These are phyloP conservation scores for Linum usitatissimum DNA, from an alignment of 345 rosid species.

Conservation along the genomic window DNA sequence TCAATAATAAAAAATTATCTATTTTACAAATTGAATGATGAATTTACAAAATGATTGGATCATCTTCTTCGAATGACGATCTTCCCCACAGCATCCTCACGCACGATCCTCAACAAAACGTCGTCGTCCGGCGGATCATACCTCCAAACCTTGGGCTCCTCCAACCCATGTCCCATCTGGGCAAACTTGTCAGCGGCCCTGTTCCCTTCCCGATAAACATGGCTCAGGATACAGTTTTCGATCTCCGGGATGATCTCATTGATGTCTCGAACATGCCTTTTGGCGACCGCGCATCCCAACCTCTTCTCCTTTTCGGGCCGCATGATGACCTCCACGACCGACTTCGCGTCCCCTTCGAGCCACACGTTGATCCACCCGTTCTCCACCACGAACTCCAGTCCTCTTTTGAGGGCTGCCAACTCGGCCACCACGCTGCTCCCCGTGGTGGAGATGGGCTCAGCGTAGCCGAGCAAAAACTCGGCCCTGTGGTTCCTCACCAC, in stretches of 20 bases:
- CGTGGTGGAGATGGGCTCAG: conserved; percentile 59
- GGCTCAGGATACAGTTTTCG: conserved; percentile 41
- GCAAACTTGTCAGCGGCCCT: conserved; percentile 68
- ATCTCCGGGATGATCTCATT: conserved; percentile 44
- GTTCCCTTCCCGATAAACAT: conserved; percentile 65
- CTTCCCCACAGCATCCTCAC: conserved; percentile 65
- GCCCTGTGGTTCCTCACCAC: conserved; percentile 70
- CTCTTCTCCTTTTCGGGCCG: not conserved
- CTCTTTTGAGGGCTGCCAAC: conserved; percentile 58
- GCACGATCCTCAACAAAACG: conserved; percentile 34
- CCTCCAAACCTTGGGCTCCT: conserved; percentile 49
- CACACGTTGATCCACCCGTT: conserved; percentile 63
- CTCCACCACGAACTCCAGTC: conserved; percentile 65
- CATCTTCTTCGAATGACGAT: conserved; percentile 39
- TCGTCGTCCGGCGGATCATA: conserved; percentile 42
- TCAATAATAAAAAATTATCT: too few relatives aligned
- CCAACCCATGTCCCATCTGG: conserved; percentile 45
- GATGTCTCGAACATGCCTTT: conserved; percentile 32
- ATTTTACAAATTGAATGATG: not conserved
- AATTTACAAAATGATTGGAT: not conserved
- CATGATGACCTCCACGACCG: conserved; percentile 45
- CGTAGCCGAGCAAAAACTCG: conserved; percentile 65
- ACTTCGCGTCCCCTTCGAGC: conserved; percentile 76
- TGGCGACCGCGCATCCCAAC: not conserved
- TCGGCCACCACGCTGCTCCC: conserved; percentile 58